Percentiles rank a stretch among this genome's conserved stretches.
Conservation (phyloP, 208 protist species). For the Acanthamoeba royreba region DNA sequence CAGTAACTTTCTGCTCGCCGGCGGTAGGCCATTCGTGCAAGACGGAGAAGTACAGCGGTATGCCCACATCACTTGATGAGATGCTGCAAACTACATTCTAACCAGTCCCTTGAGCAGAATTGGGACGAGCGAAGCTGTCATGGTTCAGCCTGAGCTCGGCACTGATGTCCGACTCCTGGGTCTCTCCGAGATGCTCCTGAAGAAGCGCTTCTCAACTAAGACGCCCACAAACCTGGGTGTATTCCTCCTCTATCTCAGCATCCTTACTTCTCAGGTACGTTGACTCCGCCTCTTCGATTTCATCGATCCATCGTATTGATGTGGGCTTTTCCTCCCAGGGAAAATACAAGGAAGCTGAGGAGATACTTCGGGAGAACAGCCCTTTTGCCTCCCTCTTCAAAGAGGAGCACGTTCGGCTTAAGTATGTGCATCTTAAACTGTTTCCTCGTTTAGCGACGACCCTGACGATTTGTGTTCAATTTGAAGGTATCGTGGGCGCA, state of each 20-base stretch:
- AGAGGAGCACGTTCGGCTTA: not conserved
- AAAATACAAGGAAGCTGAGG: not conserved
- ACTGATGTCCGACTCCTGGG: not conserved
- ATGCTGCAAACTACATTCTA: too few species aligned
- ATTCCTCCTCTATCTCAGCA: conserved; percentile 8
- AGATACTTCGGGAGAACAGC: not conserved
- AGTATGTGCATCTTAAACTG: not conserved
- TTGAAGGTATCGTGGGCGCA: not conserved
- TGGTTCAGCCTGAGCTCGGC: not conserved
- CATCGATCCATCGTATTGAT: not conserved
- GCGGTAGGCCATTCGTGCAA: not conserved
- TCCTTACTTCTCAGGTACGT: conserved; percentile 10
- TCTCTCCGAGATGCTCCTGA: conserved; percentile 25
- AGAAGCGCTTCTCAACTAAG: not conserved
- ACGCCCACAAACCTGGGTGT: not conserved
- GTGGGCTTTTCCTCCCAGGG: not conserved
- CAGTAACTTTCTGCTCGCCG: conserved; percentile 37
- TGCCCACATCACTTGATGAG: too few species aligned
- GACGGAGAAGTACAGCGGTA: not conserved
- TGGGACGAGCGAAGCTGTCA: not conserved
- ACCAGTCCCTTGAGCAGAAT: not conserved
- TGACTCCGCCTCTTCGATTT: not conserved
- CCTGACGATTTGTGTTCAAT: not conserved
- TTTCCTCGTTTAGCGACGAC: not conserved
- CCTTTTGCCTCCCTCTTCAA: not conserved